Base-by-base conservation (phyloP, 2,329 filamentous ascomycete species). In the Gaeumannomyces tritici region DNA sequence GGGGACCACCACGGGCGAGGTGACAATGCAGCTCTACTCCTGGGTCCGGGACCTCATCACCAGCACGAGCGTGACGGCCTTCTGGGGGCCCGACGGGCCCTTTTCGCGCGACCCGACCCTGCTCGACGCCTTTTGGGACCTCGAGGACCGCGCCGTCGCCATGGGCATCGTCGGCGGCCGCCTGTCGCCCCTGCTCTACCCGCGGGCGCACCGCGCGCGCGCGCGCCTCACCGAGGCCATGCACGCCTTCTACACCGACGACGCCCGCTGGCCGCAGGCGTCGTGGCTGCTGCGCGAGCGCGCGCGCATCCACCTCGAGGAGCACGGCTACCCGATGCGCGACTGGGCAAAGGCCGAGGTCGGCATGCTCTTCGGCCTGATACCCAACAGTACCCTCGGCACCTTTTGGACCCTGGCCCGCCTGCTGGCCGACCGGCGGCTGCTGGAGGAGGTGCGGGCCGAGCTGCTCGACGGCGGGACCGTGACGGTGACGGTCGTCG, bases 331-430 rank as follows among this genome's bases (percentile, higher is more conserved):
- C 18, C 55, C 61, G 21, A 26, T 55, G 27, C 35, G 42, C 26
- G 26, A 62, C 56, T 21, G 56, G 1, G 42, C 56, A 24, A 59
- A 60, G 56, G 35, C 55, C 57, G 61, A 62, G 35, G 35, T 60
- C 27, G 31, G 55, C n/a, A 12, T 62, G 7, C 55, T 62, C 42
- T 18, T 59, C 8, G 61, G 31, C 57, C 35, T 57, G 18, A 56
- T 51, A 2, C 35, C 56, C 21, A 62, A 62, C 61, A 59, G 56
- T 4, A 42, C 59, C 61, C 61, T 57, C 1, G 55, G 27, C n/a
- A 27, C 55, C 55, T 62, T 62, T 31, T 62, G 61, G 61, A 55
- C 33, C 18, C 27, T 62, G 1, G 33, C 47, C 28, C 47, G 55
- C 28, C 35, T 62, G 27, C 59, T 56, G 27, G 54, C 57, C 5